Evolutionary conservation across 2,329 filamentous ascomycete genomes (phyloP).

Genomic region (Parafenestella ontariensis): DNA sequence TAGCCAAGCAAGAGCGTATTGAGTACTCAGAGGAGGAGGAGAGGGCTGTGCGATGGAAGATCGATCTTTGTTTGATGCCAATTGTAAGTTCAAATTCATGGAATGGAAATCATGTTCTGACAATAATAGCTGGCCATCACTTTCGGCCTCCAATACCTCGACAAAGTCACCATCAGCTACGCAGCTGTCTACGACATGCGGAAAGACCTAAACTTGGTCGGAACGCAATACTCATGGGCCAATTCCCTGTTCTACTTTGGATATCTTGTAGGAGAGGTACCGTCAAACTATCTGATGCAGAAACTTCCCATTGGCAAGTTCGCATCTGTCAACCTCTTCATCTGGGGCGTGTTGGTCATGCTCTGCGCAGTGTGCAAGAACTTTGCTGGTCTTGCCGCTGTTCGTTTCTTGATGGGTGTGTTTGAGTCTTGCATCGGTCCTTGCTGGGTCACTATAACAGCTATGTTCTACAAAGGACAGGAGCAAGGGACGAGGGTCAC

Average conservation of each 20-base stretch:
- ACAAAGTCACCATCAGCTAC: neutral
- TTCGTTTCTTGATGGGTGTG: too few relatives aligned
- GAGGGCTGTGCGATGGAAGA: neutral
- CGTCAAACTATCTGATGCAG: neutral
- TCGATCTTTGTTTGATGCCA: neutral
- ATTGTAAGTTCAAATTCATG: neutral
- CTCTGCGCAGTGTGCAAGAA: neutral
- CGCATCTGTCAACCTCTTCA: too few relatives aligned
- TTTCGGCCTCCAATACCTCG: neutral
- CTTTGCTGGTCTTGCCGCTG: neutral
- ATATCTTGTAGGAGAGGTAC: neutral
- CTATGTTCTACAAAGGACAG: too few relatives aligned
- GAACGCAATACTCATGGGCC: neutral
- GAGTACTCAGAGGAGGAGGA: neutral
- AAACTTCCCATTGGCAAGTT: neutral
- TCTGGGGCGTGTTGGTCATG: too few relatives aligned
- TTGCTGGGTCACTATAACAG: too few relatives aligned
- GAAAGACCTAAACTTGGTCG: neutral
- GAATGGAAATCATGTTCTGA: neutral
- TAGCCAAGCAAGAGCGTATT: too few relatives aligned
- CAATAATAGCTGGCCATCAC: neutral
- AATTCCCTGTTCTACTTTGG: neutral
- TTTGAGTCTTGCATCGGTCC: too few relatives aligned
- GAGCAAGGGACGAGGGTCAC: too few relatives aligned
- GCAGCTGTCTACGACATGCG: neutral